Percentiles rank a stretch among this genome's conserved stretches.
Evolutionary conservation across 1,284 basidiomycete genomes (phyloP).

Genomic region (Microbotryum violaceum): DNA sequence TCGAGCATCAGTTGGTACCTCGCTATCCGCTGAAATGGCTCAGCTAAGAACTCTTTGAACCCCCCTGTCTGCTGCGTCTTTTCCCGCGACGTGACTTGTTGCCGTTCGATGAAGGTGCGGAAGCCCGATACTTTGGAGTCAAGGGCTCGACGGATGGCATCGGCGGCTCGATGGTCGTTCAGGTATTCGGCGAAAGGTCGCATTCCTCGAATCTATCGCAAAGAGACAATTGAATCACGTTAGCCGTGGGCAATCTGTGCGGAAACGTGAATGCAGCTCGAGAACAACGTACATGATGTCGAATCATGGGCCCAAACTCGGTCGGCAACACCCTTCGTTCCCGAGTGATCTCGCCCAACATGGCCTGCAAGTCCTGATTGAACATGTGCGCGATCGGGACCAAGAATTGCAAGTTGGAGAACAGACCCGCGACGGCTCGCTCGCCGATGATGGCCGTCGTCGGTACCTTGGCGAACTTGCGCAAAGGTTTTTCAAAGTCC

Average conservation of each 20-base stretch:
- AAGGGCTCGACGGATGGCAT: slow-evolving; percentile 20
- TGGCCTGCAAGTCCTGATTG: slow-evolving; percentile 11
- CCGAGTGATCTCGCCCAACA: slow-evolving; percentile 2
- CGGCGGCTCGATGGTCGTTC: slow-evolving; percentile 4
- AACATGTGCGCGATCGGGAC: slow-evolving; percentile 20
- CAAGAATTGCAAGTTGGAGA: slow-evolving; percentile 28
- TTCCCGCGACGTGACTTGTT: slow-evolving; percentile 15
- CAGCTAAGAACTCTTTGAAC: slow-evolving; percentile 89
- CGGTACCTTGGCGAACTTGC: slow-evolving; percentile 13
- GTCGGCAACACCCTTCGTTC: slow-evolving; percentile 14
- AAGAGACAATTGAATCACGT: neutral
- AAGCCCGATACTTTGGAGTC: slow-evolving; percentile 18
- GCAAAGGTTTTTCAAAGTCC: slow-evolving; percentile 22
- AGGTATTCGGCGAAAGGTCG: slow-evolving; percentile 24
- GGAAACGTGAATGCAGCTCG: neutral
- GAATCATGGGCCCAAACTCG: slow-evolving; percentile 19
- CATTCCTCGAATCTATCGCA: slow-evolving; percentile 20
- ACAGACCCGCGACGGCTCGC: slow-evolving; percentile 21
- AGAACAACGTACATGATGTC: slow-evolving; percentile 16
- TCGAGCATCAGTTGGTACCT: slow-evolving; percentile 90
- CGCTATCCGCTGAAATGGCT: slow-evolving; percentile 98
- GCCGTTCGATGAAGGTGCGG: slow-evolving; percentile 21
- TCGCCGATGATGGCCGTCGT: slow-evolving; percentile 21
- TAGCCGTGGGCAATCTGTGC: neutral
- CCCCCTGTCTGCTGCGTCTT: slow-evolving; percentile 63